Base-by-base conservation (phyloP, 306 rosid species). In the Parietaria judaica region DNA sequence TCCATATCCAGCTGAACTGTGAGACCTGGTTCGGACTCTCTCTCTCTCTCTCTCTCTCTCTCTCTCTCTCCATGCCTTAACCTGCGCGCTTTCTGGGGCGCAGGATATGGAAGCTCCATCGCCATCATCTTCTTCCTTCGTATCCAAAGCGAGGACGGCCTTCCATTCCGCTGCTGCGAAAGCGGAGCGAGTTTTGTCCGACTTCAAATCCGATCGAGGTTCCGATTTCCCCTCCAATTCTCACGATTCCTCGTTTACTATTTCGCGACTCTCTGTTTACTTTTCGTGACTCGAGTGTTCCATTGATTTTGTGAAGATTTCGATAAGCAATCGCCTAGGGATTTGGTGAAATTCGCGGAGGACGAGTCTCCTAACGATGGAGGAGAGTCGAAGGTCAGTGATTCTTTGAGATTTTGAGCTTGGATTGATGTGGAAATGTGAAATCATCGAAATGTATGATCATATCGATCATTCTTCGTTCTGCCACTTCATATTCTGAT, bases 161-260 rank as follows among this genome's bases (percentile, higher is more conserved):
- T 84, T 94, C 49, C 83, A 86, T 86, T 94, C 97, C 72, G 97
- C 94, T 12, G 99, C 99, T 65, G 95, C 96, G 14, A 92, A 92
- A 86, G 97, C 99, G 94, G 99, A 88, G 83, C 81, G 95, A 14
- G 88, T 88, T 51, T 75, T 88, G 11, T 62, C 73, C 31, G 96
- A 87, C 76, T 88, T 86, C 48, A 92, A 91, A 70, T 75, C 96
- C 69, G 95, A 88, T 84, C 94, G 85, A 75, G 95, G 92, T 84
- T 15, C 50, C 73, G 31, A 11, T 68, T 73, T 61, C 68, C 46
- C 54, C 36, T 46, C 52, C 72, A 15, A 8, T 66, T 56, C 16
- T 35, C 70, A 17, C 52, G 10, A 12, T 2, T 48, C 49, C 14
- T 54, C 64, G 31, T 72, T 68, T 74, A 58, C 68, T 64, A 50